Evolutionary conservation across 2,329 filamentous ascomycete species (phyloP).

Genomic region (Neofusicoccum ribis): DNA sequence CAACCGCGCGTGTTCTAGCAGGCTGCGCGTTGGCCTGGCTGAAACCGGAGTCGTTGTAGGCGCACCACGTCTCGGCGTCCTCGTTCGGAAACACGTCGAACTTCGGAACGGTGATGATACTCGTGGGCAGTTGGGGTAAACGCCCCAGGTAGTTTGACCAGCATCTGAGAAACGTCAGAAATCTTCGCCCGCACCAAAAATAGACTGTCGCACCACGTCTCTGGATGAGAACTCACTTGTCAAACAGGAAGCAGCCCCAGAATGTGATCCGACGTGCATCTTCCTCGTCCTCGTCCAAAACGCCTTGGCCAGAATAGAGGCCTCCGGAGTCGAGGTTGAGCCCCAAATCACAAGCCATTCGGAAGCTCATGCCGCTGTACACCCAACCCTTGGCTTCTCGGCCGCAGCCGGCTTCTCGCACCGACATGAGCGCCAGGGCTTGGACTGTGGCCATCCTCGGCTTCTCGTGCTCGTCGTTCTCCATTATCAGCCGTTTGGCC

Average conservation of each 20-base stretch:
- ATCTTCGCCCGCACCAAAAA: background rate
- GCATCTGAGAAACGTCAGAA: constrained; percentile 52
- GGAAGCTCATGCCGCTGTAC: constrained; percentile 96
- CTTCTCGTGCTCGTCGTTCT: constrained; percentile 91
- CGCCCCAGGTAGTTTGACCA: constrained; percentile 97
- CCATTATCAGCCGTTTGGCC: constrained; percentile 83
- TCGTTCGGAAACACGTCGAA: constrained; percentile 89
- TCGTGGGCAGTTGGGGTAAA: constrained; percentile 78
- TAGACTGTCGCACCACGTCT: background rate
- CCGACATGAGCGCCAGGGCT: constrained; percentile 91
- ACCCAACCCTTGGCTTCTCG: constrained; percentile 96
- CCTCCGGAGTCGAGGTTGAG: constrained; percentile 79
- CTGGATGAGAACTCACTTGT: constrained; percentile 61
- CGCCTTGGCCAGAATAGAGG: constrained; percentile 55
- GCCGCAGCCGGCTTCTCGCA: constrained; percentile 90
- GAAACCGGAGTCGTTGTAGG: constrained; percentile 82
- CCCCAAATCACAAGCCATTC: constrained; percentile 94
- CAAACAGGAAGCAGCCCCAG: constrained; percentile 97
- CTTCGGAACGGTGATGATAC: constrained; percentile 80
- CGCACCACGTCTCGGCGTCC: constrained; percentile 81
- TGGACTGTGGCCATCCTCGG: constrained; percentile 88
- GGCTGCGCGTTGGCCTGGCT: constrained; percentile 73
- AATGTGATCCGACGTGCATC: constrained; percentile 91
- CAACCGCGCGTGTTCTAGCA: constrained; percentile 77
- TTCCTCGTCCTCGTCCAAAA: constrained; percentile 76